Base-by-base conservation (phyloP, 441 rosid species). In the Corymbia calophylla region DNA sequence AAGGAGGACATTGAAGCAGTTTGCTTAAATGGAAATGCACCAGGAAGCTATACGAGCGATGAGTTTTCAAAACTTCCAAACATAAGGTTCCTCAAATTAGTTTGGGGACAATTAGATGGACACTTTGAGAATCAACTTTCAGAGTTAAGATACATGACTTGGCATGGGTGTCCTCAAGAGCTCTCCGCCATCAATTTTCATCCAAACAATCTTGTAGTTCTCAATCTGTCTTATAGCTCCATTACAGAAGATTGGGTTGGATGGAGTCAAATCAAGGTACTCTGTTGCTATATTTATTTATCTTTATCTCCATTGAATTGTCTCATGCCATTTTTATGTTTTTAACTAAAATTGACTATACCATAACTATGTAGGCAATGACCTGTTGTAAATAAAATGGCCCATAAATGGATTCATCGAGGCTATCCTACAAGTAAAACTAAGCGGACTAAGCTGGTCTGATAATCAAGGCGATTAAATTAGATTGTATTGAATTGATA, bases 211-310 rank as follows among this genome's bases (percentile, higher is more conserved):
- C 81, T 70, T 32, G 27, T 35, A 19, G 81, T 35, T 70, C 27
- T 70, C 48, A 1, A 70, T 1, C 2, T 70, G 7, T 9, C 81
- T 35, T 2, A 5, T 18, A 70, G 12, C 5, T 16, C 0, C 81
- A 70, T 70, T 25, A 32, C 81, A 0, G 23, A 2, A 0, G 48
- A 4, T 25, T 18, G 48, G 81, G 48, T 25, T 70, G 47, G 81
- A 35, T 70, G 81, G 81, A 32, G 81, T 32, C 81, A 18, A 32
- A 70, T 70, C 81, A 70, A 70, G 47, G 81, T 70, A 70, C 10
- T 9, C 25, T 4, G 0, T 70, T 7, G 0, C 6, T 70, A 11
- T 31, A 15, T 31, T 17, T 32, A 2, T 18, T 9, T 2, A 18
- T 68, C 25, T 17, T 32, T 17, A 17, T 5, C 27, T 70, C 81